A percentile compares a stretch with the other conserved stretches of the same genome.
Evolutionary conservation across 768 basidiomycete genomes (phyloP).

Genomic region (Krasilnikovozyma curviuscula): DNA sequence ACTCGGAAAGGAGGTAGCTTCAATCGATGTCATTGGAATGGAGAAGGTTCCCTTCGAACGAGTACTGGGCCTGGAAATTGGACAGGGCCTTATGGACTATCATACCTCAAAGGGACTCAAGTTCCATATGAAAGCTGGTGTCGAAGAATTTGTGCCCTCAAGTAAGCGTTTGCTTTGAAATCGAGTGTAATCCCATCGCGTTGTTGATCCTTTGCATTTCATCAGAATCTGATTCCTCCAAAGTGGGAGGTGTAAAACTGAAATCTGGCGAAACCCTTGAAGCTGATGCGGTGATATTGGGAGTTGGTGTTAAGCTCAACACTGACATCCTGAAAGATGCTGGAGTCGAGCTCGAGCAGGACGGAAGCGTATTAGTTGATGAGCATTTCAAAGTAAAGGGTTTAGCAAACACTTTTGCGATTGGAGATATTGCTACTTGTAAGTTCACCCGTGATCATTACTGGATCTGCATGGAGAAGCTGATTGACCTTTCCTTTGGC

Average conservation of each 20-base stretch:
- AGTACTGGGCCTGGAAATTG: constrained; percentile 65
- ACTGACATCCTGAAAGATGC: constrained; percentile 59
- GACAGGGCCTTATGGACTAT: constrained; percentile 57
- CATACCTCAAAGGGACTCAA: constrained; percentile 44
- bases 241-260: constrained; percentile 48
- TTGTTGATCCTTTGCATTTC: not conserved
- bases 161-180: not conserved
- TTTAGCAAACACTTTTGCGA: constrained; percentile 42
- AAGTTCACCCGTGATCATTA: constrained; percentile 54
- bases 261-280: constrained; percentile 42
- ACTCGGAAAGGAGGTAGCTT: constrained; percentile 36
- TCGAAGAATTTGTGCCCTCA: constrained; percentile 37
- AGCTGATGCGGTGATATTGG: constrained; percentile 65
- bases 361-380: constrained; percentile 60
- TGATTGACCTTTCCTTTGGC: too few species aligned
- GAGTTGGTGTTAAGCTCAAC: constrained; percentile 66
- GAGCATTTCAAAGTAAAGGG: constrained; percentile 45
- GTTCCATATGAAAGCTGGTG: constrained; percentile 56
- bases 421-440: constrained; percentile 32
- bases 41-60: constrained; percentile 59
- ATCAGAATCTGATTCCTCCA: constrained; percentile 29
- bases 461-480: too few species aligned
- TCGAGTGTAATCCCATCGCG: not conserved
- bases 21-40: constrained; percentile 50
- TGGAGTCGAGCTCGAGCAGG: constrained; percentile 42